Evolutionary conservation across 371 early-diverging fungal species (phyloP), one percentile per base, ranked within the genome.

Genomic region (Nematocida minor): DNA sequence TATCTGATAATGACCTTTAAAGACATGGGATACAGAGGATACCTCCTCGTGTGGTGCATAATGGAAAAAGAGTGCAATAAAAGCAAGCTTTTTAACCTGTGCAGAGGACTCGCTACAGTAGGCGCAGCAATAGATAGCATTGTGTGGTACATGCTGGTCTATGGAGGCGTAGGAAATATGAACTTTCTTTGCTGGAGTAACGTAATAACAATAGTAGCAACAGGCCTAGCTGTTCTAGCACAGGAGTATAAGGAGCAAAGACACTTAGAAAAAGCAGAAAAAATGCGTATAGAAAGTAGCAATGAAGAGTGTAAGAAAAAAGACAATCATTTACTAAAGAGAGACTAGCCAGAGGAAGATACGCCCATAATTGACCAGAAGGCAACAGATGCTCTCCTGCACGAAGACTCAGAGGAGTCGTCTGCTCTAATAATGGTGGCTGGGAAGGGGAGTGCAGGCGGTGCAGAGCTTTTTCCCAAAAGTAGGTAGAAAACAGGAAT

Each of bases 181-280:
- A 74, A 74, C 34, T 74, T 74, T 29, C 40, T 74, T 1, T 74
- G 77, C 66, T 74, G 77, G 77, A 41, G 27, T 27, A 74, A 34
- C 29, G 54, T 64, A 22, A 14, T 74, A 11, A 38, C 60, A 0
- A 51, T 74, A 25, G 9, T 74, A 25, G 38, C 49, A 18, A 64
- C 77, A 0, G 77, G 44, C 22, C 22, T 25, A 40, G 77, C 60
- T 44, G 29, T 40, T 3, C 53, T 74, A 0, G 1, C 25, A 16
- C 6, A 38, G 7, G 47, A 70, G 44, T 16, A 27, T 16, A 36
- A 36, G n/a, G 42, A 68, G 34, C 11, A 51, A 60, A 49, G 41
- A 34, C 14, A 9, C 55, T 14, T 44, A n/a, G 11, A 44, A 44
- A 44, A 44, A n/a, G 11, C 44, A 9, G 44, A 9, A 44, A n/a